Conservation (phyloP, 768 basidiomycete species). For the Lentinula edodes region DNA sequence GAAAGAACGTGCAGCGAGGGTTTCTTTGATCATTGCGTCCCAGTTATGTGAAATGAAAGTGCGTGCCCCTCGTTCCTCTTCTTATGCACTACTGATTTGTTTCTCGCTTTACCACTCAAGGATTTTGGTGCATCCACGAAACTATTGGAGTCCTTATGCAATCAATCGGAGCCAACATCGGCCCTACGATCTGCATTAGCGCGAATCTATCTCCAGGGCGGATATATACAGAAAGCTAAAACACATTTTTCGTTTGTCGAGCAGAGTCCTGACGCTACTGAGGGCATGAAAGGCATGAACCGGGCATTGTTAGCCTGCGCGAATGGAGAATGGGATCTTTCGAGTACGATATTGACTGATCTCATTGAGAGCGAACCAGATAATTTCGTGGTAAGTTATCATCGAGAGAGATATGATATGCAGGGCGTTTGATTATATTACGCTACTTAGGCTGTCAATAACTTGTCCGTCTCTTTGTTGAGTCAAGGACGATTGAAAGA, state of each 20-base stretch:
- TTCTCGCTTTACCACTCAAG: conserved; percentile 25
- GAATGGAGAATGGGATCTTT: conserved; percentile 63
- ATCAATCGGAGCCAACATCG: conserved; percentile 38
- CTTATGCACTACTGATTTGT: neutral
- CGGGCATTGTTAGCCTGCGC: conserved; percentile 60
- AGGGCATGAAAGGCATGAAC: conserved; percentile 54
- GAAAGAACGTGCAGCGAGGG: conserved; percentile 72
- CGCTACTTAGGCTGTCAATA: conserved; percentile 58
- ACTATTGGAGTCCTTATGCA: conserved; percentile 64
- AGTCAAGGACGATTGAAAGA: conserved; percentile 70
- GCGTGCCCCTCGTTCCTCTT: conserved; percentile 5
- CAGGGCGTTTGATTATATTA: neutral
- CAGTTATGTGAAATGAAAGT: conserved; percentile 87
- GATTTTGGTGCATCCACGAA: conserved; percentile 65
- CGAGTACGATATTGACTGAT: conserved; percentile 36
- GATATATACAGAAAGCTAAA: conserved; percentile 54
- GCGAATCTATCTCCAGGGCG: conserved; percentile 70
- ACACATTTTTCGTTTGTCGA: conserved; percentile 52
- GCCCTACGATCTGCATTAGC: conserved; percentile 65
- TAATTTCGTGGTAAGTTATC: conserved; percentile 48
- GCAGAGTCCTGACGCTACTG: conserved; percentile 34
- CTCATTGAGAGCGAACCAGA: conserved; percentile 50
- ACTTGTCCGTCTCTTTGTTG: conserved; percentile 60
- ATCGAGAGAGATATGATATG: neutral
- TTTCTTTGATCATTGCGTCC: conserved; percentile 75